Conservation (phyloP, 1,284 basidiomycete species). For the Microbotryomycetes sp. region DNA sequence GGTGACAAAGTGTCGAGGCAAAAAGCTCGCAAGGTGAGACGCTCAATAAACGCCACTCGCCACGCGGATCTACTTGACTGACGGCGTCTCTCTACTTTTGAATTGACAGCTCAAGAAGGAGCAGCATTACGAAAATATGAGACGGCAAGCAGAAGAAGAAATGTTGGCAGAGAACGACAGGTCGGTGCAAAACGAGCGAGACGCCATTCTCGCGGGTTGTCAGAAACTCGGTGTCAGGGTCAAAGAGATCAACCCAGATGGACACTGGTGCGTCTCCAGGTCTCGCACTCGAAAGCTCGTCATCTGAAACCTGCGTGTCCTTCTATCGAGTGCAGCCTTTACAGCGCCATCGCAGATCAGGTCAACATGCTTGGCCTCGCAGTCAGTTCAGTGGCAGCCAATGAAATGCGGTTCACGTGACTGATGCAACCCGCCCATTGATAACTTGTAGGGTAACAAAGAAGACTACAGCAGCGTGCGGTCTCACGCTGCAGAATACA, state of each 20-base stretch:
- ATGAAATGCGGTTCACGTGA: conserved; percentile 5
- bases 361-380: conserved; percentile 22
- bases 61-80: not conserved
- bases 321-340: conserved; percentile 24
- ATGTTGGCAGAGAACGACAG: conserved; percentile 27
- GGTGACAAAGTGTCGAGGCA: conserved; percentile 16
- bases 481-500: conserved; percentile 69
- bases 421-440: not conserved
- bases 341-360: conserved; percentile 36
- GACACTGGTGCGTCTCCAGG: conserved; percentile 25
- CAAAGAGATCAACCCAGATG: conserved; percentile 36
- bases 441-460: conserved; percentile 21
- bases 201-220: conserved; percentile 25
- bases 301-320: not conserved
- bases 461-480: conserved; percentile 51
- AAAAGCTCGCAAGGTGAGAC: conserved; percentile 24
- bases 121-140: conserved; percentile 22
- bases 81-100: not conserved
- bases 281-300: not conserved
- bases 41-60: not conserved
- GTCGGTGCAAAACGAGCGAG: conserved; percentile 29
- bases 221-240: conserved; percentile 26
- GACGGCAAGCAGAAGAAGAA: conserved; percentile 26
- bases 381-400: conserved; percentile 3
- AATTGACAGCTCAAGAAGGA: conserved; percentile 24